Evolutionary conservation across 2,329 filamentous ascomycete species (phyloP).

Genomic region (Colletotrichum camelliae): DNA sequence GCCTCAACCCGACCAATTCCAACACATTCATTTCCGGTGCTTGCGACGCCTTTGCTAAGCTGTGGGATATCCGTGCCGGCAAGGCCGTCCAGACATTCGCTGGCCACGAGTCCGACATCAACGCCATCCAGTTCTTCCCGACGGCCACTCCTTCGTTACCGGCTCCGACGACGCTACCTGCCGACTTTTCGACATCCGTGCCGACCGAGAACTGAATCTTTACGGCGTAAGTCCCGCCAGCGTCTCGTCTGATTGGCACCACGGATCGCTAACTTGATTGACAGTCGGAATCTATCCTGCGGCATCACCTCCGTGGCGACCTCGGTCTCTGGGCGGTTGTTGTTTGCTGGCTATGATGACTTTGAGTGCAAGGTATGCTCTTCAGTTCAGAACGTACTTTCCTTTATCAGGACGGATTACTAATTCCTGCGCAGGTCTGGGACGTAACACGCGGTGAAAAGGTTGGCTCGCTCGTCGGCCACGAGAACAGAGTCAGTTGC

Average conservation of each 20-base stretch:
- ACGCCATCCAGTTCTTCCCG: slow-evolving; percentile 99
- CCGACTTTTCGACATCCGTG: slow-evolving; percentile 95
- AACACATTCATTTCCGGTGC: slow-evolving; percentile 99
- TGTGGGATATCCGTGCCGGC: slow-evolving; percentile 98
- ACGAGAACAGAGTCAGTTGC: slow-evolving; percentile 99
- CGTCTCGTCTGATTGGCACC: no score
- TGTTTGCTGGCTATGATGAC: slow-evolving; percentile 98
- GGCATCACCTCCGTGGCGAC: slow-evolving; percentile 98
- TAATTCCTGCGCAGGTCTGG: slow-evolving; percentile 76
- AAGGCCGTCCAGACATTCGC: slow-evolving; percentile 99
- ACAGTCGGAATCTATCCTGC: slow-evolving; percentile 94
- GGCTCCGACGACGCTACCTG: slow-evolving; percentile 98
- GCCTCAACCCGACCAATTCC: slow-evolving; percentile 98
- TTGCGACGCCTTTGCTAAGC: slow-evolving; percentile 96
- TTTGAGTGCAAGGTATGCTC: slow-evolving; percentile 96
- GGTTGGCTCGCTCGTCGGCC: slow-evolving; percentile 93
- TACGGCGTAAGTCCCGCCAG: slow-evolving; percentile 62
- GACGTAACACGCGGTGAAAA: slow-evolving; percentile 96
- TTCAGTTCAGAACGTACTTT: not conserved
- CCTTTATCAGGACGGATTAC: not conserved
- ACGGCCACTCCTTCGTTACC: slow-evolving; percentile 97
- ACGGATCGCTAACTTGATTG: slow-evolving; percentile 23
- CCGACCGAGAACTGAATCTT: slow-evolving; percentile 79
- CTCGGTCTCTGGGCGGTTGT: slow-evolving; percentile 90
- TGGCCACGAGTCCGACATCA: slow-evolving; percentile 98